phyloP scores from a whole-genome alignment of 306 rosid species.

The Quercus dentata region DNA sequence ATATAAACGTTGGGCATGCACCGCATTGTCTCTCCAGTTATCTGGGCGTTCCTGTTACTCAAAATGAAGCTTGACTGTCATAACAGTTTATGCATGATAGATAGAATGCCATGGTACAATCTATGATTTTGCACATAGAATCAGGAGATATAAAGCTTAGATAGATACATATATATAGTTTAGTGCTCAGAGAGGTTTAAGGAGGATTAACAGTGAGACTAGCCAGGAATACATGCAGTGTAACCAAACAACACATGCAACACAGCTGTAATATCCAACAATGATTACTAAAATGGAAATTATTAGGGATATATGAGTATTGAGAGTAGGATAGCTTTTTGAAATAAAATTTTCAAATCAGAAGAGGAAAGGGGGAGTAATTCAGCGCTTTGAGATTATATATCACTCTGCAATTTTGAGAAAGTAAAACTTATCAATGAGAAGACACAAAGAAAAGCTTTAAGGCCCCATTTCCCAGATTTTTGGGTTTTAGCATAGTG shows the following conservation, averaged over 20 bases:
- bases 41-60: constrained; percentile 76
- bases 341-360: neutral
- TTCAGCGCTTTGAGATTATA: neutral
- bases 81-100: neutral
- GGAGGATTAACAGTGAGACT: neutral
- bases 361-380: neutral
- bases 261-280: neutral
- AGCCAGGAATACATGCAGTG: neutral
- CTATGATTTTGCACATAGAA: neutral
- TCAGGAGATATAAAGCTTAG: neutral
- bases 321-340: neutral
- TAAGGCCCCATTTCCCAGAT: neutral
- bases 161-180: neutral
- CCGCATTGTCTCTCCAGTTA: constrained; percentile 80
- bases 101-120: neutral
- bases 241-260: neutral
- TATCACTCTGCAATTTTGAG: neutral
- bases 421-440: neutral
- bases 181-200: neutral
- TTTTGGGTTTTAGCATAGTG: neutral
- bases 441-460: neutral
- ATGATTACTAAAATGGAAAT: neutral
- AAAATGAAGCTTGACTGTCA: constrained; percentile 10
- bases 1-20: constrained; percentile 58
- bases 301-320: neutral